Conservation (phyloP, 768 basidiomycete genomes). For the Boletellus emodensis region DNA sequence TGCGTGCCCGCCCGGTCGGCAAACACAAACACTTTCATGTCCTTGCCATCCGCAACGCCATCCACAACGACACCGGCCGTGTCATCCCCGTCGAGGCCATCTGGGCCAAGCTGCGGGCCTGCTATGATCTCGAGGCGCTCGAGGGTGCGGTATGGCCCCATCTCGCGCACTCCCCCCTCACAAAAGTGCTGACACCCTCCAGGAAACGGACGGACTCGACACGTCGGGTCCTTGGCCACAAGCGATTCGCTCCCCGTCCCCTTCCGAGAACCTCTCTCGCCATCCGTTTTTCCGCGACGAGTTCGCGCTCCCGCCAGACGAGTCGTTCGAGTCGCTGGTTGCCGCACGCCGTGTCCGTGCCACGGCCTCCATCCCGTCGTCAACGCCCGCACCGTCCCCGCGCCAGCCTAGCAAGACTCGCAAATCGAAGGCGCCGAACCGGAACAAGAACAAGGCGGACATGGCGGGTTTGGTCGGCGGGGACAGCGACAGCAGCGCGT, state of each 20-base stretch:
- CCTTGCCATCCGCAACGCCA: slow-evolving; percentile 67
- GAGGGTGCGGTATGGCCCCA: slow-evolving; percentile 51
- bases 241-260: slow-evolving; percentile 62
- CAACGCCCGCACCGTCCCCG: slow-evolving; percentile 56
- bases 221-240: slow-evolving; percentile 40
- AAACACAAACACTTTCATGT: slow-evolving; percentile 81
- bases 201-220: slow-evolving; percentile 49
- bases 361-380: slow-evolving; percentile 49
- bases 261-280: slow-evolving; percentile 58
- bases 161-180: not conserved
- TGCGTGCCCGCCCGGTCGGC: slow-evolving; percentile 78
- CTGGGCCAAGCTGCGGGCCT: slow-evolving; percentile 69
- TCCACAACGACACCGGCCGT: slow-evolving; percentile 66
- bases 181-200: not conserved
- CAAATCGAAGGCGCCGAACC: slow-evolving; percentile 48
- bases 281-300: slow-evolving; percentile 77
- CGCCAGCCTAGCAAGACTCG: slow-evolving; percentile 35
- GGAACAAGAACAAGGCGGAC: slow-evolving; percentile 42
- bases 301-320: slow-evolving; percentile 57
- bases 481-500: slow-evolving; percentile 79
- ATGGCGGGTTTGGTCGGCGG: slow-evolving; percentile 75
- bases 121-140: slow-evolving; percentile 72
- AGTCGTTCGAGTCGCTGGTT: slow-evolving; percentile 55
- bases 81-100: slow-evolving; percentile 57
- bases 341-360: slow-evolving; percentile 59